phyloP scores from a whole-genome alignment of 257 asterid species.

The Rubia yunnanensis region DNA sequence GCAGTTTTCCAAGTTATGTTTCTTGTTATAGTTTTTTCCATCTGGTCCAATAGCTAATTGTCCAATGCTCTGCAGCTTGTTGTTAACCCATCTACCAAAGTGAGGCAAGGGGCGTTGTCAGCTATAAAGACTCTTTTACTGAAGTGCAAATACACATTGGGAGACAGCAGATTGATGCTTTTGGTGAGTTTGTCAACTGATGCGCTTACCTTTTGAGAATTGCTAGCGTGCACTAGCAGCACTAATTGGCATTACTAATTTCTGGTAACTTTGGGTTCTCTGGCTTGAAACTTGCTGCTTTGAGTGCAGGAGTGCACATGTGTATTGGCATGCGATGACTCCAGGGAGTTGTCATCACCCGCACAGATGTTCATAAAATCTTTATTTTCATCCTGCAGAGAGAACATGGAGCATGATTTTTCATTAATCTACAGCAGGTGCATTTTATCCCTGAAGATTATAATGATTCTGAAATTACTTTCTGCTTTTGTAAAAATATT shows the following conservation, averaged over 20 bases:
- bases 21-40: neutral
- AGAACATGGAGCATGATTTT: constrained; percentile 43
- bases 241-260: neutral
- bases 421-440: constrained; percentile 66
- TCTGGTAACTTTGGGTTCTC: neutral
- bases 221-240: constrained; percentile 11
- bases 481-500: constrained; percentile 4
- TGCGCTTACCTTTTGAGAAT: constrained; percentile 8
- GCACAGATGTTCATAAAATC: constrained; percentile 47
- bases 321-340: constrained; percentile 72
- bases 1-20: constrained; percentile 11
- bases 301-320: constrained; percentile 67
- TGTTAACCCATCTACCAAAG: constrained; percentile 69
- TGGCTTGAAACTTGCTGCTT: constrained; percentile 10
- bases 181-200: constrained; percentile 57
- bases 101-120: constrained; percentile 56
- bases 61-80: constrained; percentile 50
- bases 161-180: constrained; percentile 76
- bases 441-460: constrained; percentile 5
- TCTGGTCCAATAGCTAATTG: neutral
- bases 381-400: constrained; percentile 41
- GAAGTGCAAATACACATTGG: constrained; percentile 57
- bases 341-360: constrained; percentile 61
- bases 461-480: constrained; percentile 10
- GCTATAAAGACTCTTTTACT: constrained; percentile 52